Evolutionary conservation across 2,329 filamentous ascomycete genomes (phyloP).

Genomic region (Colletotrichum sp.): DNA sequence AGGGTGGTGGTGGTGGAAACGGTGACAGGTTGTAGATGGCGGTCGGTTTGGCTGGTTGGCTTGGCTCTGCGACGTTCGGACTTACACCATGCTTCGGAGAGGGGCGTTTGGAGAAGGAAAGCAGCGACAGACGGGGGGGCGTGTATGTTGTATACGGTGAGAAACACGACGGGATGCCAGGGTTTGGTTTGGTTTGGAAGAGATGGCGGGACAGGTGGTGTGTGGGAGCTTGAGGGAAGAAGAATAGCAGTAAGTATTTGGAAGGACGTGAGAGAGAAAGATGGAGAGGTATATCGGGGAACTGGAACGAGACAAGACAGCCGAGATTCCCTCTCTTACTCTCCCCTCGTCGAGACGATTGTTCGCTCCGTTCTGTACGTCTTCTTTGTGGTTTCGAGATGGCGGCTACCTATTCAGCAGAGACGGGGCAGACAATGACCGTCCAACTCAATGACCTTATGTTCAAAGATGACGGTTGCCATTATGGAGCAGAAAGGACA

Average conservation of each 20-base stretch:
- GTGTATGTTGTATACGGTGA: constrained; percentile 11
- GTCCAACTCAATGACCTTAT: constrained; percentile 25
- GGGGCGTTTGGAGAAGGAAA: constrained; percentile 14
- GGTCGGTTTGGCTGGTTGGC: background rate
- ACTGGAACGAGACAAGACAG: constrained; percentile 4
- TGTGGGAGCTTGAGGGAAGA: constrained; percentile 3
- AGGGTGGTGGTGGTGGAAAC: background rate
- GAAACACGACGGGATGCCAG: constrained; percentile 13
- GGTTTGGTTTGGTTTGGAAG: background rate
- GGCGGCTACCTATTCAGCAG: constrained; percentile 7
- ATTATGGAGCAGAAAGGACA: constrained; percentile 16
- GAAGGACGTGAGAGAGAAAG: constrained; percentile 1
- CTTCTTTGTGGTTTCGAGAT: constrained; percentile 9
- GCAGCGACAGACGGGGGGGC: background rate
- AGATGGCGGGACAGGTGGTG: background rate
- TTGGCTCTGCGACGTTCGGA: constrained; percentile 18
- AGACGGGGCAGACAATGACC: constrained; percentile 22
- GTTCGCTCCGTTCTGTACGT: constrained; percentile 1
- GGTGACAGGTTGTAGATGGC: background rate
- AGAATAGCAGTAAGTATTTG: background rate
- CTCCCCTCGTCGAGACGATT: constrained; percentile 5
- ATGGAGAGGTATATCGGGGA: constrained; percentile 3
- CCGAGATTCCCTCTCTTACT: constrained; percentile 1
- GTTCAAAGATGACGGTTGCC: constrained; percentile 15
- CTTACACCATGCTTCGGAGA: constrained; percentile 17